phyloP scores from a whole-genome alignment of 345 rosid genomes.

The Punica granatum region DNA sequence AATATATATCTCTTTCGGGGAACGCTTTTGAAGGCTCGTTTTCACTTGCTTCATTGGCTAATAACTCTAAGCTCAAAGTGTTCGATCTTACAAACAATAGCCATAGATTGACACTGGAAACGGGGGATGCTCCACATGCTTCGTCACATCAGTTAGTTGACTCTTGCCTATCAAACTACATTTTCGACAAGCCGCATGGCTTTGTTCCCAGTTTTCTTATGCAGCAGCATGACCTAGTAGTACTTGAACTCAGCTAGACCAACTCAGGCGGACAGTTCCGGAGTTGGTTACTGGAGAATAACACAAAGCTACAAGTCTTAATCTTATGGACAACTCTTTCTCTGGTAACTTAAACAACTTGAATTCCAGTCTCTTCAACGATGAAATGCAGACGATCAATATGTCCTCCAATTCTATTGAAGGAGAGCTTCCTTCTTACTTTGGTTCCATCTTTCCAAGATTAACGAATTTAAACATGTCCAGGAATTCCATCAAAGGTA shows the following conservation, averaged over 20 bases:
- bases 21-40: constrained; percentile 5
- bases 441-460: background rate
- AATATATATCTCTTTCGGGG: background rate
- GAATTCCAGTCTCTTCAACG: background rate
- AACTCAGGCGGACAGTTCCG: background rate
- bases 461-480: background rate
- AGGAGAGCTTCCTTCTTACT: no score
- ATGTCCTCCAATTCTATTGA: no score
- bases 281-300: background rate
- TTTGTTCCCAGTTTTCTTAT: constrained; percentile 11
- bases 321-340: background rate
- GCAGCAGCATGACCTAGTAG: background rate
- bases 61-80: background rate
- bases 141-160: background rate
- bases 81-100: fast-evolving
- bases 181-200: background rate
- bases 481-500: background rate
- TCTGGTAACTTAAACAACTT: background rate
- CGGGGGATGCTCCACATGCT: background rate
- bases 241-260: constrained; percentile 1
- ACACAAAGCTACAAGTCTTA: background rate
- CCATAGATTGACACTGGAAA: background rate
- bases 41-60: background rate
- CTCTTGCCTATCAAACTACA: background rate
- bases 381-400: no score